Base-by-base conservation (phyloP, 805 yeast species). In the Isabelozyma gotoi region DNA sequence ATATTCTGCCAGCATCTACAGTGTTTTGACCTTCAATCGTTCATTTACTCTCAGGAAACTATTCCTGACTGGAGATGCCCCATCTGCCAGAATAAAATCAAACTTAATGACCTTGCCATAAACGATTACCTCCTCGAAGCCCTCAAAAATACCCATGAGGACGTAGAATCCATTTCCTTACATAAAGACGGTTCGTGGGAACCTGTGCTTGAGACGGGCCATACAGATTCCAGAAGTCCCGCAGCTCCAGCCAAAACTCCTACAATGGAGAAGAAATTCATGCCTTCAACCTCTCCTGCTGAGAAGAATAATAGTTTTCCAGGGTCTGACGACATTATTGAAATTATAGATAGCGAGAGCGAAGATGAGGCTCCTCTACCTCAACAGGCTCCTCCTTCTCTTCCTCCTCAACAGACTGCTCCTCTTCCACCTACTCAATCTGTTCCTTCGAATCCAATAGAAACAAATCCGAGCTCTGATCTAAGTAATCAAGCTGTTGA, bases 31-130 rank as follows among this genome's bases (percentile, higher is more conserved):
- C 91, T 88, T 0, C 61, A 74, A 29, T 79, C 87, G 36, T 94
- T 78, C 57, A 53, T 94, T 7, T 78, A 81, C 55, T 73, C 90
- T 36, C 98, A 92, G 60, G 72, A 73, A 43, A 92, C 85, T 57
- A 80, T 86, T 0, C 85, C 96, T 0, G 79, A 87, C 0, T 92
- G 97, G 97, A 67, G 68, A 40, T 94, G 99, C 57, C 97, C 97
- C 0, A 74, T 88, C 3, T 94, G 99, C 59, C 78, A 77, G 47
- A 67, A 64, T 4, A 57, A 57, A 2, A 65, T 88, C 2, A 63
- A 70, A 2, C 67, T 82, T 12, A 75, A 76, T 12, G 84, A 83
- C 47, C 59, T 94, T 41, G 82, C 85, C 0, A 68, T 90, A 0
- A 89, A 88, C 50, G 96, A 88, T 47, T 92, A 81, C 57, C 78